Evolutionary conservation across 495 filamentous ascomycete species (phyloP).

Genomic region (Penicillium waksmanii): DNA sequence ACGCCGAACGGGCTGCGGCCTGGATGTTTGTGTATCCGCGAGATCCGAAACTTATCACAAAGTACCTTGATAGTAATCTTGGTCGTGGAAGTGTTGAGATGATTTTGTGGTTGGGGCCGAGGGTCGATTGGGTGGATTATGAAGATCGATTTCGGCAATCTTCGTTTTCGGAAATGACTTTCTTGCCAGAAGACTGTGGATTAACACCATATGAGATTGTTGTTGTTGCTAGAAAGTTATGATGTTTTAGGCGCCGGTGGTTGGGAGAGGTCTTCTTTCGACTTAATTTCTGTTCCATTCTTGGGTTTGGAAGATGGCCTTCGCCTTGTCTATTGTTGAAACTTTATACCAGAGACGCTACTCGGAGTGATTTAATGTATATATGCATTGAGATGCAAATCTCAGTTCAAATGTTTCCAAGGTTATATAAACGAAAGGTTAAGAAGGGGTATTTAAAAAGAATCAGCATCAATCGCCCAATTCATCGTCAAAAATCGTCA

Average conservation of each 20-base stretch:
- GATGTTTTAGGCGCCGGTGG: neutral
- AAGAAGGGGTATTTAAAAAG: slow-evolving; percentile 14
- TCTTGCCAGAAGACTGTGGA: slow-evolving; percentile 30
- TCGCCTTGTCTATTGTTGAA: neutral
- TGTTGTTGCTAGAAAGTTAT: slow-evolving; percentile 27
- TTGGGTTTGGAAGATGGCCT: neutral
- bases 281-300: neutral
- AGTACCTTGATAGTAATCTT: slow-evolving; percentile 42
- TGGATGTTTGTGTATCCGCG: slow-evolving; percentile 63
- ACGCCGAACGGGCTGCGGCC: slow-evolving; percentile 40
- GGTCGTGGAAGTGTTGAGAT: slow-evolving; percentile 27
- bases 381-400: slow-evolving; percentile 10
- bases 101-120: slow-evolving; percentile 57
- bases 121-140: slow-evolving; percentile 52
- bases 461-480: slow-evolving; percentile 6
- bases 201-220: slow-evolving; percentile 39
- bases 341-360: neutral
- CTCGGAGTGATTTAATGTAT: neutral
- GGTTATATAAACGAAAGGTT: slow-evolving; percentile 12
- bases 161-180: slow-evolving; percentile 24
- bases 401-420: slow-evolving; percentile 9
- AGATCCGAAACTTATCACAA: slow-evolving; percentile 45
- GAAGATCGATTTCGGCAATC: slow-evolving; percentile 30
- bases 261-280: neutral
- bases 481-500: slow-evolving; percentile 7